Evolutionary conservation across 208 protist genomes (phyloP), one percentile per base, ranked within the genome.

Genomic region (Crithidia fasciculata): DNA sequence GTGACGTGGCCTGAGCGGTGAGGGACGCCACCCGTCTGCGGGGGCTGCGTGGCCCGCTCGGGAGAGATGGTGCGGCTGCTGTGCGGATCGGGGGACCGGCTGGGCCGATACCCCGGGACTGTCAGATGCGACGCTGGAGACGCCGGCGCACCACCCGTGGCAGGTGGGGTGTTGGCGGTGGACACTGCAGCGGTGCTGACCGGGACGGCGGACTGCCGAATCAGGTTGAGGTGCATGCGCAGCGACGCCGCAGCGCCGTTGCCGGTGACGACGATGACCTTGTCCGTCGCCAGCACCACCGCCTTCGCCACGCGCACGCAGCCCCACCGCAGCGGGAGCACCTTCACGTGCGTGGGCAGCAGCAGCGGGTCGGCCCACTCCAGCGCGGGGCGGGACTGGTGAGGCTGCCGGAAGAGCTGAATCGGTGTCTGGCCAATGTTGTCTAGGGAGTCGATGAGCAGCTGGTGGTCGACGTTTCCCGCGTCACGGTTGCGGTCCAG

Each of bases 371-470:
- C 83, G 10, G 76, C 62, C 40, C 87, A 59, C 73, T 87, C 80
- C 41, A 69, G 60, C 50, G 75, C 54, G 2, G 72, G 69, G 7
- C 92, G 82, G 49, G 76, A 65, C 56, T 73, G 85, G 72, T 99
- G 97, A 19, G 81, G 78, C 58, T 87, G 95, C 8, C 83, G 95
- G 73, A 99, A 99, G 12, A 99, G 76, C 81, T 99, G 98, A 52
- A 96, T 95, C 18, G 98, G 98, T 6, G 97, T 99, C 81, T 99
- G 99, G 12, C 99, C 99, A 91, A 99, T 99, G 78, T 99, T 98
- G 69, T 97, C 92, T 13, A 97, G 87, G 16, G 89, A 95, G 80
- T 96, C 92, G 47, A 96, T 91, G 41, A 96, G 72, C 16, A 90
- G 78, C 67, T 91, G 62, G 54, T 84, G 80, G 74, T 95, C 86